Evolutionary conservation across 441 rosid species (phyloP), one percentile per base, ranked within the genome.

Genomic region (Mallotus japonicus): DNA sequence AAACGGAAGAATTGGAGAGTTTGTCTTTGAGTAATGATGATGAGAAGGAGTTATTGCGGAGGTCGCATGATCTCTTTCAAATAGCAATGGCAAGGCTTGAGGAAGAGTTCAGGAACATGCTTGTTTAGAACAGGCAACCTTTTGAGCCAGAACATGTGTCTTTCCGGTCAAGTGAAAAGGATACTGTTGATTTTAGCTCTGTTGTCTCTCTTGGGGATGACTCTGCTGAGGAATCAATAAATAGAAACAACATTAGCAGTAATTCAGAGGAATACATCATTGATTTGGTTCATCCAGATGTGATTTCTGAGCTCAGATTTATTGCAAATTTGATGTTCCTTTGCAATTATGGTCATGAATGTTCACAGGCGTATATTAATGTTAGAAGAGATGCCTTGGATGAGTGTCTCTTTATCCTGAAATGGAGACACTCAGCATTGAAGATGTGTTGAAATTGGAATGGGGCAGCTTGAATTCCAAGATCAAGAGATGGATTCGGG

Each of bases 11-110:
- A 74, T 73, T 92, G 22, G 94, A 90, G 64, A 67, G 70, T 64
- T 79, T 76, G 74, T 62, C 77, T 71, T 53, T 32, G 6, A 74
- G 70, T 11, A 66, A 71, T 42, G 79, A 70, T 47, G 81, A 71
- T 32, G 87, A 66, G 8, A 82, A 75, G 70, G 79, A 75, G 61
- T 73, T 88, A 42, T 44, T 90, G 17, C 77, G 83, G 50, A 87
- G 83, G 79, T 91, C 92, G 55, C 90, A 89, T 67, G 91, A 91
- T 78, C 85, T 90, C 79, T 92, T 95, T 81, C 97, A 92, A 70
- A 80, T 80, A 11, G 91, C 92, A 3, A 95, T 95, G 99, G 81
- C 83, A n/a, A 85, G 97, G 87, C 90, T 92, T 1, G 97, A 89
- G 85, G 94, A 90, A 37, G 99, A 95, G 83, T 92, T 95, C 40